phyloP scores from a whole-genome alignment of 2,329 filamentous ascomycete species.

The Ilyonectria destructans region DNA sequence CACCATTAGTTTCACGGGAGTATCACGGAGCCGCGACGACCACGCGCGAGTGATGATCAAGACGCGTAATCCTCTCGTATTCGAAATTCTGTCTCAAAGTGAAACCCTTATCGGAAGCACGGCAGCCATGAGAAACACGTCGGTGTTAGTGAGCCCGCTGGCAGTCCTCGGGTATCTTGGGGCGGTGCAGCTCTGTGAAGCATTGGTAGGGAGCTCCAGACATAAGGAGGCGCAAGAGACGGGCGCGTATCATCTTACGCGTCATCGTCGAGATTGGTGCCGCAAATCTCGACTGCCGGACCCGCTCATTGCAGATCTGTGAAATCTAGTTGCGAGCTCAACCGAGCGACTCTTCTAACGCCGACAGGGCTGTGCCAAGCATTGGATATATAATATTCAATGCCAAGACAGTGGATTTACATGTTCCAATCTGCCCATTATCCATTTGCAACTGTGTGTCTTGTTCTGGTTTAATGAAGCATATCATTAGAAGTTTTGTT shows the following conservation, averaged over 20 bases:
- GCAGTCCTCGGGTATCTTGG: too few species aligned
- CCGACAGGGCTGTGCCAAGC: too few species aligned
- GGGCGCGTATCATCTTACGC: not conserved
- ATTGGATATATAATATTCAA: not conserved
- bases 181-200: not conserved
- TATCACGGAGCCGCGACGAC: not conserved
- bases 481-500: not conserved
- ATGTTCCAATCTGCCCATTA: not conserved
- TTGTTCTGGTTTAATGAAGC: not conserved
- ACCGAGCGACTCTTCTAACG: not conserved
- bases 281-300: not conserved
- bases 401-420: not conserved
- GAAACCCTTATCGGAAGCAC: not conserved
- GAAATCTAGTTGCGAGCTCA: not conserved
- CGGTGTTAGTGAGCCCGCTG: not conserved
- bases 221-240: not conserved
- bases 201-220: not conserved
- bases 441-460: not conserved
- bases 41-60: not conserved
- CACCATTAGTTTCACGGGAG: not conserved
- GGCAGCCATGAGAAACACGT: not conserved
- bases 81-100: not conserved
- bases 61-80: constrained; percentile 1
- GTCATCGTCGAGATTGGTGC: not conserved
- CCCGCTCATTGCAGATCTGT: not conserved